Base-by-base conservation (phyloP, 768 basidiomycete genomes). In the Kwoniella shandongensis region DNA sequence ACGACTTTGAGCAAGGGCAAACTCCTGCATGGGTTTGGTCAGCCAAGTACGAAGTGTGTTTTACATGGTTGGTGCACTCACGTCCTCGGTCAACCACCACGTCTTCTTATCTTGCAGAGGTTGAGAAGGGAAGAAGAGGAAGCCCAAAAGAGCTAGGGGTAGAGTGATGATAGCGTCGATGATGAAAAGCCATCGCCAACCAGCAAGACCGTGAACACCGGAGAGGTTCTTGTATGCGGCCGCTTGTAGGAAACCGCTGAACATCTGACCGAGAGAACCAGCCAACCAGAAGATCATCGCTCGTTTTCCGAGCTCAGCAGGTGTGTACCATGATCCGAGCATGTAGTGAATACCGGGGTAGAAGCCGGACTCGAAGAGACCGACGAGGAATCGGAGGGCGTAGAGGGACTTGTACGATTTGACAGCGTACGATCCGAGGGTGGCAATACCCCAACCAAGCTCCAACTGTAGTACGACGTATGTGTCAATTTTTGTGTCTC, bases 341-440 rank as follows among this genome's bases (percentile, higher is more conserved):
- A 72, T 32, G 57, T 66, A 72, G 51, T 72, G 73, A 20, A 69
- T 65, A 23, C 71, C 71, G 12, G 73, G 73, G 46, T 75, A 75
- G 51, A 73, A 75, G 6, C 59, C 69, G 22, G 69, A 63, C 54
- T 75, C 73, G 36, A 71, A 67, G 4, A 73, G 61, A 7, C 73
- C 73, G 23, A 75, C 67, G 30, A 75, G 55, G 59, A 75, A 75
- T 0, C 73, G 65, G 29, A 68, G 44, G 23, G 65, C 73, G 46
- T 70, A 75, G 1, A 75, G 57, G 2, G 65, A 38, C 27, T 59
- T 54, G 44, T 54, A 57, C n/a, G 61, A 56, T 44, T 66, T 69
- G 52, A 75, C 67, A 12, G 65, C 46, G 49, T 70, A 73, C 2
- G 62, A 59, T 2, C 54, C 71, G 5, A 75, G 62, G 3, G 73